Evolutionary conservation across 1,284 basidiomycete species (phyloP).

Genomic region (Stygiomarasmius scandens): DNA sequence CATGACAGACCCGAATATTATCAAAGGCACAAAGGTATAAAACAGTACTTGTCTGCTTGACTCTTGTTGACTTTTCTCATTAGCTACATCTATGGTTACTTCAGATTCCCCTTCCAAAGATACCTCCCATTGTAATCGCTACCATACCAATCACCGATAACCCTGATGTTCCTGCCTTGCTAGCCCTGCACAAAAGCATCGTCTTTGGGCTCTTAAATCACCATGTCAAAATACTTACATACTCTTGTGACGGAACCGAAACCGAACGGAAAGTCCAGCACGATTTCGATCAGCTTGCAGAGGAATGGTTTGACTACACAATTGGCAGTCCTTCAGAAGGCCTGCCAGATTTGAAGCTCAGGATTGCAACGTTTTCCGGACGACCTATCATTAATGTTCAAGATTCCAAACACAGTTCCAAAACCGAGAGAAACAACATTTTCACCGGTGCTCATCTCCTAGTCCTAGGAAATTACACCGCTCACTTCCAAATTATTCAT

Average conservation of each 20-base stretch:
- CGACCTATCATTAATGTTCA: slow-evolving; percentile 27
- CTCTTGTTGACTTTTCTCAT: slow-evolving; percentile 2
- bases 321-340: slow-evolving; percentile 10
- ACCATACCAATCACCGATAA: slow-evolving; percentile 26
- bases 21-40: slow-evolving; percentile 23
- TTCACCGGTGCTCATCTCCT: slow-evolving; percentile 31
- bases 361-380: background rate
- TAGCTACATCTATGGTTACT: slow-evolving; percentile 28
- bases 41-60: slow-evolving; percentile 9
- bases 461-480: slow-evolving; percentile 25
- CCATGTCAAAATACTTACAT: slow-evolving; percentile 26
- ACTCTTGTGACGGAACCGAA: slow-evolving; percentile 31
- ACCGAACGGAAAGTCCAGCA: slow-evolving; percentile 28
- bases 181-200: slow-evolving; percentile 14
- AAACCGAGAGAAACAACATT: slow-evolving; percentile 35
- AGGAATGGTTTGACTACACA: background rate
- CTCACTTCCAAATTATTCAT: slow-evolving; percentile 23
- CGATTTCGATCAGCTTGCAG: slow-evolving; percentile 7
- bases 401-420: slow-evolving; percentile 36
- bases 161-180: slow-evolving; percentile 20
- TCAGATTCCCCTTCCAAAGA: slow-evolving; percentile 25
- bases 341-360: slow-evolving; percentile 15
- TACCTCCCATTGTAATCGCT: slow-evolving; percentile 29
- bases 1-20: slow-evolving; percentile 11
- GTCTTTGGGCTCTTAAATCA: slow-evolving; percentile 21